Conservation (phyloP, 2,329 filamentous ascomycete genomes). For the Escovopsis sp. region DNA sequence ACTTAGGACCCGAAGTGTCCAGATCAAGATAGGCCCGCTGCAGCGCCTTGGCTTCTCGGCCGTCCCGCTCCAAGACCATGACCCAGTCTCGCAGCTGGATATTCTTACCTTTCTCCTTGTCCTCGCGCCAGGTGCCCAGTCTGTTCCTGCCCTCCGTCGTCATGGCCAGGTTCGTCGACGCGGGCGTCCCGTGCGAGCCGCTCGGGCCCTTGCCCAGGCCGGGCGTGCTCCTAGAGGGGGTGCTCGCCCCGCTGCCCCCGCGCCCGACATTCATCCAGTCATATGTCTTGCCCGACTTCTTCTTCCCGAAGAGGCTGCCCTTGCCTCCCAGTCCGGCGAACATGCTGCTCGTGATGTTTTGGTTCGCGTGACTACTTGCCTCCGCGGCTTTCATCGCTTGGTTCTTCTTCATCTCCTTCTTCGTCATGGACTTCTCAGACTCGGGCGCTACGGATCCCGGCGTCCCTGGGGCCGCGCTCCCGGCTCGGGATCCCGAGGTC, state of each 20-base stretch:
- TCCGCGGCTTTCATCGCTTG: conserved; percentile 65
- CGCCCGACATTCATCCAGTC: conserved; percentile 52
- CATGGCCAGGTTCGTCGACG: conserved; percentile 24
- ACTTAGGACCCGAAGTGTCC: conserved; percentile 33
- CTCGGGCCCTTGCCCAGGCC: conserved; percentile 20
- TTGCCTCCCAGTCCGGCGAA: conserved; percentile 51
- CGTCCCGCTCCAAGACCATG: conserved; percentile 64
- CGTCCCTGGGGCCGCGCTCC: conserved; percentile 44
- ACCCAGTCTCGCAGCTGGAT: conserved; percentile 80
- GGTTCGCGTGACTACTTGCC: conserved; percentile 62
- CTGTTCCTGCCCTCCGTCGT: conserved; percentile 46
- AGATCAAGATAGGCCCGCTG: conserved; percentile 41
- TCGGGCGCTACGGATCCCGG: conserved; percentile 50
- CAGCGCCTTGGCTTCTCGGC: conserved; percentile 47
- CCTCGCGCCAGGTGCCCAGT: conserved; percentile 64
- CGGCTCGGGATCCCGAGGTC: conserved; percentile 33
- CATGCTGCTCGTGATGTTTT: conserved; percentile 70
- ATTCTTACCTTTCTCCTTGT: conserved; percentile 57
- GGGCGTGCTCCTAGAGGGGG: conserved; percentile 25
- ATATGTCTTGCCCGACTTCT: conserved; percentile 53
- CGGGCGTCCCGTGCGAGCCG: conserved; percentile 17
- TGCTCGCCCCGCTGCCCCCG: conserved; percentile 38
- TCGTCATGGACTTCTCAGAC: conserved; percentile 55
- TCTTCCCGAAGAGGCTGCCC: conserved; percentile 40
- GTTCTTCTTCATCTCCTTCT: conserved; percentile 72